phyloP scores from a whole-genome alignment of 2,329 filamentous ascomycete species.

The Neopestalotiopsis sp. region DNA sequence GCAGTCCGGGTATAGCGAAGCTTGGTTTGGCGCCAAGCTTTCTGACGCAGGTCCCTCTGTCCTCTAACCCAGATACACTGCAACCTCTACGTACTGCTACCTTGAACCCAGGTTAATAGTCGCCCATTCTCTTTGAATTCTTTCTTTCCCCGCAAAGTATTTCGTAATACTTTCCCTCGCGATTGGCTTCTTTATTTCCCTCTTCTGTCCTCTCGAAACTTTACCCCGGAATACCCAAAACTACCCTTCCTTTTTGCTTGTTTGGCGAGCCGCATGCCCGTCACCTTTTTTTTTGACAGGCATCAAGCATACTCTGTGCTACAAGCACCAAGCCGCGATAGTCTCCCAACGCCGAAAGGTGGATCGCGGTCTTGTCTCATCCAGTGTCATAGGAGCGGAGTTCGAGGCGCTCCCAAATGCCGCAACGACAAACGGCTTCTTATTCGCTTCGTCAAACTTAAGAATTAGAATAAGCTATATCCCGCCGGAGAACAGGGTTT shows the following conservation, averaged over 20 bases:
- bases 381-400: neutral
- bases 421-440: neutral
- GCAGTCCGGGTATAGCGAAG: neutral
- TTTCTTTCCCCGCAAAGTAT: neutral
- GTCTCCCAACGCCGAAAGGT: neutral
- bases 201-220: neutral
- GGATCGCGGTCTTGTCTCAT: neutral
- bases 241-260: neutral
- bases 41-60: neutral
- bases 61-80: too few relatives aligned
- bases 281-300: neutral
- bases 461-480: neutral
- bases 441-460: neutral
- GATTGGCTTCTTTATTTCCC: too few relatives aligned
- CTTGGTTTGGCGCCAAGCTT: neutral
- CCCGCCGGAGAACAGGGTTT: neutral
- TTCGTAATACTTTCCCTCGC: neutral
- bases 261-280: neutral
- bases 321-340: neutral
- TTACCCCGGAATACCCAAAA: neutral
- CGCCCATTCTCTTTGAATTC: neutral
- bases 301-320: neutral
- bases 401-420: neutral
- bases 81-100: neutral
- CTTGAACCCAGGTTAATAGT: neutral